phyloP scores from a whole-genome alignment of 345 rosid genomes.

The Rhizophora mangle region DNA sequence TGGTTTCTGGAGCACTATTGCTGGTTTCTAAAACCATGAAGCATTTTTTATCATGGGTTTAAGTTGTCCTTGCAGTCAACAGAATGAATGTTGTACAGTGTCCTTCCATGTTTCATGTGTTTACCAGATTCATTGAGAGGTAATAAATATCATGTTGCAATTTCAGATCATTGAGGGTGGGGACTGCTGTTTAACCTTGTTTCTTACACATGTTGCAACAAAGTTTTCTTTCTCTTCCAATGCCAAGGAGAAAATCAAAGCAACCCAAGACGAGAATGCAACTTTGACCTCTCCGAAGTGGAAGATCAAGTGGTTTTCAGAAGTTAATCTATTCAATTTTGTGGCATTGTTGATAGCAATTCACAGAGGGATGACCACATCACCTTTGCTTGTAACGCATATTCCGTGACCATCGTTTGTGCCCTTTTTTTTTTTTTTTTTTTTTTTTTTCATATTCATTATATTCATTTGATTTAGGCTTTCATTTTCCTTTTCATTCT shows the following conservation, averaged over 20 bases:
- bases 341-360: constrained; percentile 68
- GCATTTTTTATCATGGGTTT: too few species aligned
- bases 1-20: too few species aligned
- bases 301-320: constrained; percentile 69
- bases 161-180: constrained; percentile 53
- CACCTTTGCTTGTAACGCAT: constrained; percentile 50
- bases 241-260: constrained; percentile 14
- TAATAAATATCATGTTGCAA: background rate
- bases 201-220: constrained; percentile 35
- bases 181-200: constrained; percentile 40
- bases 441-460: constrained; percentile 34
- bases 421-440: background rate
- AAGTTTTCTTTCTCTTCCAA: constrained; percentile 25
- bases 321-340: constrained; percentile 48
- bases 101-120: background rate
- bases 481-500: background rate
- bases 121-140: background rate
- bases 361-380: constrained; percentile 38
- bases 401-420: constrained; percentile 18
- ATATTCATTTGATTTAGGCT: constrained; percentile 38
- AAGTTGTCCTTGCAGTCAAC: too few species aligned
- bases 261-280: constrained; percentile 8
- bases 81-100: too few species aligned
- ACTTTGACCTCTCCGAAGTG: constrained; percentile 36
- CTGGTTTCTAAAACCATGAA: too few species aligned